A percentile compares a stretch with the other conserved stretches of the same genome.
phyloP scores from a whole-genome alignment of 345 rosid species.

The Atalantia buxifolia region DNA sequence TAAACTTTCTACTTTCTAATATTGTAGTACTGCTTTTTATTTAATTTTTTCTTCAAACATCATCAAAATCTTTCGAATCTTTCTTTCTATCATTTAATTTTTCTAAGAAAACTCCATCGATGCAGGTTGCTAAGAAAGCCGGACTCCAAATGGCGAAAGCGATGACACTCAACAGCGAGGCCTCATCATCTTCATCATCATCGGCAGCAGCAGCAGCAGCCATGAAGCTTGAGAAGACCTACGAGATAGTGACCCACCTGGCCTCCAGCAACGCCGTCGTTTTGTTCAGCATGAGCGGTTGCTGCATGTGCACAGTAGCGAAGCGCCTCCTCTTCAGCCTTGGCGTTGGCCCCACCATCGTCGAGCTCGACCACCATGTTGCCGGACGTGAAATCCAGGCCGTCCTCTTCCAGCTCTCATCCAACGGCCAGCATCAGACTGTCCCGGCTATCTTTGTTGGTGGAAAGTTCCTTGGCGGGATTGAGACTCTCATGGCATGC shows the following conservation, averaged over 20 bases:
- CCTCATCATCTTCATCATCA: neutral
- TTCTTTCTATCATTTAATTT: neutral
- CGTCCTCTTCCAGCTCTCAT: conserved; percentile 36
- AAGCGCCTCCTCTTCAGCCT: conserved; percentile 86
- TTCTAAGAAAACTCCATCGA: neutral
- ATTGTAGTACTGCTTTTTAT: no score
- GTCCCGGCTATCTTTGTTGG: conserved; percentile 73
- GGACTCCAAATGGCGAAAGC: conserved; percentile 21
- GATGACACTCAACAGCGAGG: conserved; percentile 10
- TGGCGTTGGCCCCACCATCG: conserved; percentile 79
- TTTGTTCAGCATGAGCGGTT: conserved; percentile 72
- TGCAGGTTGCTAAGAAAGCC: conserved; percentile 29
- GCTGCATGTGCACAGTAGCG: conserved; percentile 97
- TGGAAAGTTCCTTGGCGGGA: conserved; percentile 82
- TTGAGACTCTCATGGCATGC: conserved; percentile 87
- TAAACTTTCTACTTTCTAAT: neutral
- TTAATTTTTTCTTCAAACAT: neutral
- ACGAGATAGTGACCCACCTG: conserved; percentile 49
- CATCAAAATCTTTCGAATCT: neutral
- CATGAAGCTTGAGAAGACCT: conserved; percentile 29
- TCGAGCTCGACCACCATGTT: conserved; percentile 69
- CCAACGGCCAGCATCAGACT: conserved; percentile 32
- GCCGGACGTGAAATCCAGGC: conserved; percentile 37
- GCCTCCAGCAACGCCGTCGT: conserved; percentile 77
- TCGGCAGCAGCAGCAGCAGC: neutral